Evolutionary conservation across 2,329 filamentous ascomycete genomes (phyloP), one percentile per base, ranked within the genome.

Genomic region (Aspergillus ochraceoroseus): DNA sequence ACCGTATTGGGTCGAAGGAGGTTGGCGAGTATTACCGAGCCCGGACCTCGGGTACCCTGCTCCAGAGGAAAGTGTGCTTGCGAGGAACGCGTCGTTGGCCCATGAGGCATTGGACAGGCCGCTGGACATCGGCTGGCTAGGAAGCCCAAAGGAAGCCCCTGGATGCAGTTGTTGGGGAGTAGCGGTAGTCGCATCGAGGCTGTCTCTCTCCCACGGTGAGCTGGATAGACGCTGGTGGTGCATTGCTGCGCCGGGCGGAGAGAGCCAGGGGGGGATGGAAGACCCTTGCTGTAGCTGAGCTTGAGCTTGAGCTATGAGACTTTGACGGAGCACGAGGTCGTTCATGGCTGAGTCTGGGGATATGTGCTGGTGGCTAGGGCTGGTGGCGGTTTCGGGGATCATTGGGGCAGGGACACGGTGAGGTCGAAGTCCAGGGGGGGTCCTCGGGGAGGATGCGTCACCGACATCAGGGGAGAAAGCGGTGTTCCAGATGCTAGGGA

Each of bases 401-500:
- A 53, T 40, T 11, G 48, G 41, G 23, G 44, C 43, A 31, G 38
- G 43, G 19, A 51, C 54, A 11, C 44, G 45, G 13, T 54, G 59
- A 6, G 23, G 26, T 17, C 58, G 55, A 4, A 68, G 53, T 14
- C 60, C 62, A 8, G 61, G 58, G 14, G 65, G 65, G 17, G 64
- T 62, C 5, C 66, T 61, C 14, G 67, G 68, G 15, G 58, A 63
- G 12, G 56, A 43, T 26, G 55, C 51, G 26, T 70, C 70, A 40
- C 64, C 66, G 5, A 67, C 53, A n/a, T 64, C 60, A 11, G 70
- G 64, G 1, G 69, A 60, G 41, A 73, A 70, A 17, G 64, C 62
- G 0, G 66, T 65, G 34, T 66, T 70, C 60, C 64, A 71, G 30
- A 74, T 65, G 23, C 64, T 68, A 7, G 68, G 66, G 4, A 73